Conservation (phyloP, 768 basidiomycete genomes). For the Sporobolomyces roseus region DNA sequence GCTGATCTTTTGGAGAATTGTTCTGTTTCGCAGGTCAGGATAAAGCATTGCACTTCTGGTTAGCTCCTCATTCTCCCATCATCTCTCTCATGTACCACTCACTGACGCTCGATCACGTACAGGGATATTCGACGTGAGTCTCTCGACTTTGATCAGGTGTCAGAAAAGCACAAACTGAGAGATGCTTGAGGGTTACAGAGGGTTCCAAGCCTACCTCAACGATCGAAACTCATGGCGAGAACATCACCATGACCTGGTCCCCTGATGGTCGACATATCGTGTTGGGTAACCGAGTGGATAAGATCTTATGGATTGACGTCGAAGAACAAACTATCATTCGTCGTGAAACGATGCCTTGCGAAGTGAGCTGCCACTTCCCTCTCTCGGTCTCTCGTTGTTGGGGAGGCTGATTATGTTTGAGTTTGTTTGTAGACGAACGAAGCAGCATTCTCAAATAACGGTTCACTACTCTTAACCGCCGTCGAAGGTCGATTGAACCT, state of each 20-base stretch:
- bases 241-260: constrained; percentile 42
- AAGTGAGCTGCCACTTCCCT: constrained; percentile 15
- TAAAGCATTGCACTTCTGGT: constrained; percentile 38
- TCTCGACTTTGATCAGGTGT: not conserved
- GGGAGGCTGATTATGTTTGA: too few relatives aligned
- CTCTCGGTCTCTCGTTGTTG: too few relatives aligned
- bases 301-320: constrained; percentile 37
- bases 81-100: too few relatives aligned
- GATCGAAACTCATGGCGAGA: constrained; percentile 37
- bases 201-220: constrained; percentile 38
- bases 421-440: constrained; percentile 46
- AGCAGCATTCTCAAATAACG: constrained; percentile 40
- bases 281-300: constrained; percentile 35
- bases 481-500: constrained; percentile 25
- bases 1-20: not conserved
- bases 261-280: constrained; percentile 41
- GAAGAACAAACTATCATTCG: constrained; percentile 23
- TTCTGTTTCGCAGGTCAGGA: constrained; percentile 1
- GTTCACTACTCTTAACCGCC: constrained; percentile 33
- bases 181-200: constrained; percentile 3
- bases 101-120: not conserved
- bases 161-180: too few relatives aligned
- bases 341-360: constrained; percentile 7
- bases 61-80: not conserved
- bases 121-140: constrained; percentile 21